Percentiles rank a stretch among this genome's conserved stretches.
phyloP scores from a whole-genome alignment of 257 asterid genomes.

The Forsythia suspensa region DNA sequence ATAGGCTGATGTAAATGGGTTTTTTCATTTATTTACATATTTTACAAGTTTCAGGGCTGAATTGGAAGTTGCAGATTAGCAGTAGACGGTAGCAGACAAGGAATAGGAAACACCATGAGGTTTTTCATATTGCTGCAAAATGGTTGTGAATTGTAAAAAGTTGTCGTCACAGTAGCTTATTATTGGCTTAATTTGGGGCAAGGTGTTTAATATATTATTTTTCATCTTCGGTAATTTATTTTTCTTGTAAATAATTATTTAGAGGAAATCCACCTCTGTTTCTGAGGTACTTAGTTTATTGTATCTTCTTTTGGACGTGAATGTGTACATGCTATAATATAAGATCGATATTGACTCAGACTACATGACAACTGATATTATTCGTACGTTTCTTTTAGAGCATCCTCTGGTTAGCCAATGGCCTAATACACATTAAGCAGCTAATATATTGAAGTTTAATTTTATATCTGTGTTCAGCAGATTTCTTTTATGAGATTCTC shows the following conservation, averaged over 20 bases:
- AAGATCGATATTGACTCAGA: background rate
- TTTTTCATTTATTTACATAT: constrained; percentile 6
- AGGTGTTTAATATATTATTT: constrained; percentile 1
- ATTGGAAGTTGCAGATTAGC: constrained; percentile 21
- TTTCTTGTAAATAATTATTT: constrained; percentile 38
- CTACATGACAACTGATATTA: constrained; percentile 2
- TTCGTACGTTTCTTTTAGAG: background rate
- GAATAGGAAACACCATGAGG: constrained; percentile 20
- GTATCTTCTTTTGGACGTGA: background rate
- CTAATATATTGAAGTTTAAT: too few relatives aligned
- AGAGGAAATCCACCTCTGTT: background rate
- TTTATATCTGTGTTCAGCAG: background rate
- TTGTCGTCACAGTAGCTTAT: constrained; percentile 15
- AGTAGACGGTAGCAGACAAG: constrained; percentile 22
- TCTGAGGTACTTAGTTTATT: background rate
- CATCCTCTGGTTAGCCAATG: too few relatives aligned
- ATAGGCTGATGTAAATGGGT: constrained; percentile 27
- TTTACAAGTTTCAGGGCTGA: constrained; percentile 23
- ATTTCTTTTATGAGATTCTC: too few relatives aligned
- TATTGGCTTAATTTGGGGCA: constrained; percentile 14
- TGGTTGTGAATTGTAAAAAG: constrained; percentile 29
- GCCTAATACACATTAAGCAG: too few relatives aligned
- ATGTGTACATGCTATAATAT: background rate
- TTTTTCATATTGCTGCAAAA: constrained; percentile 21
- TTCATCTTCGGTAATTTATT: constrained; percentile 2